Percentiles rank a stretch among this genome's conserved stretches.
Evolutionary conservation across 176 grass and related monocot genomes (phyloP).

Genomic region (Oropetium thomaeum): DNA sequence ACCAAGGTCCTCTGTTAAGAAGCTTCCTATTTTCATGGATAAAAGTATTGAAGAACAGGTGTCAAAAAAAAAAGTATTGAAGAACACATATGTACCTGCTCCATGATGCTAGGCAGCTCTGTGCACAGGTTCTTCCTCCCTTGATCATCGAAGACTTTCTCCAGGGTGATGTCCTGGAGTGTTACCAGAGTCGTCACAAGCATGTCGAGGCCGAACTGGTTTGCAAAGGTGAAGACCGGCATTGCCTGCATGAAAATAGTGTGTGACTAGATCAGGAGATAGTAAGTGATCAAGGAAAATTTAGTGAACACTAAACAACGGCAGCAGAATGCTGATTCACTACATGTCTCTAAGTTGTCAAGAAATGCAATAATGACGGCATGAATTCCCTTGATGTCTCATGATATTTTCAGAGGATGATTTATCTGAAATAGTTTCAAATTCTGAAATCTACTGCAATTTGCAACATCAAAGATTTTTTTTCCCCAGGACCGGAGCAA

Average conservation of each 20-base stretch:
- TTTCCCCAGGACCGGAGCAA: background rate
- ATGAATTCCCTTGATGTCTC: too few species aligned
- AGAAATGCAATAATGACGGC: too few species aligned
- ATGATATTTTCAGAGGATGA: background rate
- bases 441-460: background rate
- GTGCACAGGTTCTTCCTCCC: conserved; percentile 72
- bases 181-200: conserved; percentile 71
- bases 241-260: conserved; percentile 54
- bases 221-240: conserved; percentile 71
- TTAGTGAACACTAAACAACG: too few species aligned
- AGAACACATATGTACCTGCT: conserved; percentile 33
- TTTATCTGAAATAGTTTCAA: background rate
- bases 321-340: too few species aligned
- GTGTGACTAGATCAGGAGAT: too few species aligned
- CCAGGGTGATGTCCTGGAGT: conserved; percentile 69
- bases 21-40: background rate
- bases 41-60: too few species aligned
- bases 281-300: background rate
- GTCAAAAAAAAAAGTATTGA: too few species aligned
- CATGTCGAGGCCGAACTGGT: conserved; percentile 93
- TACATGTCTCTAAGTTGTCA: too few species aligned
- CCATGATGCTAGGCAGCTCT: conserved; percentile 63
- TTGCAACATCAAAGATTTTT: background rate
- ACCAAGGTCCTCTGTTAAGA: background rate
- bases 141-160: conserved; percentile 61